A percentile compares a stretch with the other conserved stretches of the same genome.
phyloP scores from a whole-genome alignment of 2,329 filamentous ascomycete species.

The Ilyonectria mors-panacis region DNA sequence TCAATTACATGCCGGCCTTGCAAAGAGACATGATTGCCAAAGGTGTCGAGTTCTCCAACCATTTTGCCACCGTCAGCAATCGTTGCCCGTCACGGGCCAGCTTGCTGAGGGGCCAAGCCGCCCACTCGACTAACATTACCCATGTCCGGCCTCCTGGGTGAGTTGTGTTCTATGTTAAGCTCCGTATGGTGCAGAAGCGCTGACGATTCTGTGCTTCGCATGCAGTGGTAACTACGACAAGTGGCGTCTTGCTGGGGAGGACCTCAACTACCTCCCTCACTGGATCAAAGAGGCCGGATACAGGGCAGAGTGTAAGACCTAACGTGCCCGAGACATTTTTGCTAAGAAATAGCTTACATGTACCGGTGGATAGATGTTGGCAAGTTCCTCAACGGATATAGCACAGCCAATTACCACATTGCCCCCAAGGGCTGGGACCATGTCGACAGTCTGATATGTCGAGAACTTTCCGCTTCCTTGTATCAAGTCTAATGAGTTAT shows the following conservation, averaged over 20 bases:
- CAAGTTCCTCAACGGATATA: constrained; percentile 37
- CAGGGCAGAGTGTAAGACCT: constrained; percentile 23
- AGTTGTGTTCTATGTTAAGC: background rate
- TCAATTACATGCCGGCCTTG: constrained; percentile 30
- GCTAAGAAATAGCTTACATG: too few species aligned
- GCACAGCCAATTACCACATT: constrained; percentile 21
- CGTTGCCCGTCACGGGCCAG: constrained; percentile 47
- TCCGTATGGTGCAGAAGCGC: background rate
- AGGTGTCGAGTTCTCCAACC: constrained; percentile 43
- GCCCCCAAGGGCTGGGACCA: constrained; percentile 34
- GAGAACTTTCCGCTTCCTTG: too few species aligned
- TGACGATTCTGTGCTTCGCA: background rate
- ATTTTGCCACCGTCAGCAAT: constrained; percentile 45
- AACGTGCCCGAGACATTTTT: too few species aligned
- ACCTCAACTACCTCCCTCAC: constrained; percentile 33
- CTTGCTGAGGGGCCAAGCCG: constrained; percentile 42
- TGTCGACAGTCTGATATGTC: background rate
- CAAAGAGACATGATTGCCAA: constrained; percentile 37
- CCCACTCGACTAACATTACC: constrained; percentile 48
- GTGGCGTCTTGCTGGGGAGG: constrained; percentile 20
- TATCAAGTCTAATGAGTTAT: background rate
- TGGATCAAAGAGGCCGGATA: constrained; percentile 38
- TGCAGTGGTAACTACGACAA: constrained; percentile 26
- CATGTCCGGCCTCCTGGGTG: constrained; percentile 21
- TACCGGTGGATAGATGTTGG: constrained; percentile 25